A percentile compares a stretch with the other conserved stretches of the same genome.
Evolutionary conservation across 148 eudicot species (phyloP).

Genomic region (Chenopodium suecicum): DNA sequence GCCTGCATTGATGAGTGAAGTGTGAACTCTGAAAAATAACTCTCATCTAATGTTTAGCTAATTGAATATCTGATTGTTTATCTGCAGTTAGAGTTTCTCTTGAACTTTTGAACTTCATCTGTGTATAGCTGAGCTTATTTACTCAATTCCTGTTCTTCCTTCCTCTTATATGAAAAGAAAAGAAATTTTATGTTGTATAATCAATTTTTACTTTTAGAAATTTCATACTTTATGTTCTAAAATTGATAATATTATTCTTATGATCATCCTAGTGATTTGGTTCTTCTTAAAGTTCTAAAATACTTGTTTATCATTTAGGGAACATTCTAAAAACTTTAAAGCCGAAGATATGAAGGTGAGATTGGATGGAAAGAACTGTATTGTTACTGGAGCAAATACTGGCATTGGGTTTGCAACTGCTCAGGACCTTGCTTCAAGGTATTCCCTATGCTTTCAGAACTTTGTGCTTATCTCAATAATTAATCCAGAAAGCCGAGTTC

Average conservation of each 20-base stretch:
- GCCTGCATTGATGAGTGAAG: no score
- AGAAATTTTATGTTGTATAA: background rate
- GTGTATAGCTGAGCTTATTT: background rate
- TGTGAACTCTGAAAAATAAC: no score
- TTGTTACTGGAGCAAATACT: constrained; percentile 94
- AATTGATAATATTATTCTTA: background rate
- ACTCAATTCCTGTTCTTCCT: no score
- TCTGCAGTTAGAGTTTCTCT: background rate
- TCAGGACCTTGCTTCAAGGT: constrained; percentile 93
- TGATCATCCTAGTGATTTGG: background rate
- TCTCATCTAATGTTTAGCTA: background rate
- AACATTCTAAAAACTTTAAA: constrained; percentile 76
- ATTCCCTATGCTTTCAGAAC: constrained; percentile 15
- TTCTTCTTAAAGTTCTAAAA: background rate
- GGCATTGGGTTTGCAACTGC: constrained; percentile 94
- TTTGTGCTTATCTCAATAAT: constrained; percentile 8
- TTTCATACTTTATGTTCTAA: no score
- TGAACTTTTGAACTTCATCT: background rate
- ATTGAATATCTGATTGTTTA: background rate
- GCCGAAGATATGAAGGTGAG: constrained; percentile 65
- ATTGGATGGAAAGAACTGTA: constrained; percentile 81
- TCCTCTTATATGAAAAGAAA: background rate
- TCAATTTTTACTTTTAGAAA: background rate
- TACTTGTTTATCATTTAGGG: constrained; percentile 37
- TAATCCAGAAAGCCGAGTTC: background rate